These are phyloP conservation scores for Coemansia sp. DNA, from an alignment of 192 early-diverging fungal genomes.

Conservation along the genomic window DNA sequence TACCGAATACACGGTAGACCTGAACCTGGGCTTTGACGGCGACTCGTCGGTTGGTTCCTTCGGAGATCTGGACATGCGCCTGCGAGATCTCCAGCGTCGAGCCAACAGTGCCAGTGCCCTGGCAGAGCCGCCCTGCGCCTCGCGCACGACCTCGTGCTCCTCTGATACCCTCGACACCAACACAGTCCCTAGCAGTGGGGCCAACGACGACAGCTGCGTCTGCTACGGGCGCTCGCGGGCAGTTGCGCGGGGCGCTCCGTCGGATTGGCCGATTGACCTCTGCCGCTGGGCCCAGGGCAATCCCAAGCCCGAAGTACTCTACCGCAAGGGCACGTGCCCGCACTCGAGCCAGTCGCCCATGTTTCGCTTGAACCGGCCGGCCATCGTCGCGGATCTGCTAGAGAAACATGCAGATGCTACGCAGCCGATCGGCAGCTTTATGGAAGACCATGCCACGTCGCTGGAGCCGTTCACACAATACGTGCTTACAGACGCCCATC, in stretches of 20 bases:
- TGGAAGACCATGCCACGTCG: conserved; percentile 15
- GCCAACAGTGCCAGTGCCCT: neutral
- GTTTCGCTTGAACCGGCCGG: conserved; percentile 15
- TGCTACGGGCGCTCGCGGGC: neutral
- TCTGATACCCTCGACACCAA: neutral
- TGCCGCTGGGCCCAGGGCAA: conserved; percentile 20
- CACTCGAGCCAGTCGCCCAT: conserved; percentile 13
- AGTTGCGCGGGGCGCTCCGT: neutral
- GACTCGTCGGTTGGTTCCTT: conserved; percentile 1
- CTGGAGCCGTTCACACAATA: conserved; percentile 23
- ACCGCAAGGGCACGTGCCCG: conserved; percentile 21
- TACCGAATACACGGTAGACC: neutral
- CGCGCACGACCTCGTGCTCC: neutral
- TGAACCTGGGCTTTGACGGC: neutral
- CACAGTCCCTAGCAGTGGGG: too few species aligned
- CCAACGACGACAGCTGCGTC: neutral
- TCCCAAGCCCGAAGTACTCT: conserved; percentile 18
- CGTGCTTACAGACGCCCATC: conserved; percentile 16
- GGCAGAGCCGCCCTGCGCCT: neutral
- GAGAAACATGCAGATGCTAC: conserved; percentile 6
- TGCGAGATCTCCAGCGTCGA: neutral
- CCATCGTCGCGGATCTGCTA: conserved; percentile 17
- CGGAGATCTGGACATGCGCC: neutral
- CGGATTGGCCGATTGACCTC: conserved; percentile 14
- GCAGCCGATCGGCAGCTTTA: conserved; percentile 22